Percentiles rank a stretch among this genome's conserved stretches.
Evolutionary conservation across 1,139 yeast species (phyloP).

Genomic region (Suhomyces chickasaworum): DNA sequence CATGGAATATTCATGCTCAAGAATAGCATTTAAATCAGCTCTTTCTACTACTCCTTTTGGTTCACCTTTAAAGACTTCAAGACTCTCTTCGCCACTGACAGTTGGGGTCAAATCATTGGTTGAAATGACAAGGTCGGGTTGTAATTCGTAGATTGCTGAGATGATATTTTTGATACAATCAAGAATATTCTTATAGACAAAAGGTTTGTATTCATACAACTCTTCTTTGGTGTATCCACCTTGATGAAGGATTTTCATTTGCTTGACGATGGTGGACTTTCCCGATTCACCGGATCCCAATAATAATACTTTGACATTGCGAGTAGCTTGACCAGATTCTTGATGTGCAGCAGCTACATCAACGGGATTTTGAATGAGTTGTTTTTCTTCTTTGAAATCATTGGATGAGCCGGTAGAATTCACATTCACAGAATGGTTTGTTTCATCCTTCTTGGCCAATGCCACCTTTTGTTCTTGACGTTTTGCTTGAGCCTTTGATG

Average conservation of each 20-base stretch:
- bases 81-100: slow-evolving; percentile 18
- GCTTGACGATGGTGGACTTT: slow-evolving; percentile 74
- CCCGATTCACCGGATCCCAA: slow-evolving; percentile 84
- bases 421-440: slow-evolving; percentile 8
- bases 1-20: slow-evolving; percentile 51
- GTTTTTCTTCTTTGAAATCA: slow-evolving; percentile 11
- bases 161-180: slow-evolving; percentile 67
- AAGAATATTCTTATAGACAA: slow-evolving; percentile 65
- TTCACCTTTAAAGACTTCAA: slow-evolving; percentile 18
- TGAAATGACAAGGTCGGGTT: slow-evolving; percentile 49
- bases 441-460: slow-evolving; percentile 17
- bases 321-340: slow-evolving; percentile 15
- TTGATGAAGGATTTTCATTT: slow-evolving; percentile 72
- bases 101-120: slow-evolving; percentile 16
- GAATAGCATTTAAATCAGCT: slow-evolving; percentile 50
- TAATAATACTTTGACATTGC: slow-evolving; percentile 62
- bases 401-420: slow-evolving; percentile 25
- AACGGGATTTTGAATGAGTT: slow-evolving; percentile 13
- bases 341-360: slow-evolving; percentile 13
- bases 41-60: slow-evolving; percentile 26
- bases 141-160: slow-evolving; percentile 54
- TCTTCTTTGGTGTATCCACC: slow-evolving; percentile 69
- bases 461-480: slow-evolving; percentile 17
- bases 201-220: slow-evolving; percentile 64
- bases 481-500: slow-evolving; percentile 13